These are phyloP conservation scores for Neonectria ditissima DNA, from an alignment of 2,329 filamentous ascomycete species.

Conservation along the genomic window DNA sequence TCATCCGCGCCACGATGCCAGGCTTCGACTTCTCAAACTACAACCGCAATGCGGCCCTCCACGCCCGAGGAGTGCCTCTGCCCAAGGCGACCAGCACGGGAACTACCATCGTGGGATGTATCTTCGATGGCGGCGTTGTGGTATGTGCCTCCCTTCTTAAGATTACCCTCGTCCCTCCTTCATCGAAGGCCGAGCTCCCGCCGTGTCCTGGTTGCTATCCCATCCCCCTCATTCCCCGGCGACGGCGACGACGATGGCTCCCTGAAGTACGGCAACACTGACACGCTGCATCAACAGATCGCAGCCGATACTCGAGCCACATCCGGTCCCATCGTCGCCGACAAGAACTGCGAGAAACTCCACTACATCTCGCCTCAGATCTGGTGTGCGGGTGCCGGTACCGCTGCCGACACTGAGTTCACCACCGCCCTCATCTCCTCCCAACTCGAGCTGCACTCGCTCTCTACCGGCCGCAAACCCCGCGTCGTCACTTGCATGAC, in stretches of 20 bases:
- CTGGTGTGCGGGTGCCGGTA: constrained; percentile 98
- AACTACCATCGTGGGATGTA: constrained; percentile 98
- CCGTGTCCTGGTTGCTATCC: neutral
- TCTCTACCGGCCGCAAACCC: constrained; percentile 95
- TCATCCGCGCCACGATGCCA: constrained; percentile 76
- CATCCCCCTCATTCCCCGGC: constrained; percentile 8
- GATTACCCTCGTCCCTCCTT: neutral
- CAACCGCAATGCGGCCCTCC: constrained; percentile 97
- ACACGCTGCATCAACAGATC: constrained; percentile 69
- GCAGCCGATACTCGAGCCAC: constrained; percentile 98
- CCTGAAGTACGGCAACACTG: constrained; percentile 21
- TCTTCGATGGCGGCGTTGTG: constrained; percentile 96
- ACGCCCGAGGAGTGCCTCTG: constrained; percentile 91
- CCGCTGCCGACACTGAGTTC: constrained; percentile 98
- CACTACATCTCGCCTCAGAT: constrained; percentile 99
- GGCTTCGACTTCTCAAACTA: constrained; percentile 99
- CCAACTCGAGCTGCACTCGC: constrained; percentile 95
- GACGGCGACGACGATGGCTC: constrained; percentile 16
- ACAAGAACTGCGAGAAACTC: constrained; percentile 99
- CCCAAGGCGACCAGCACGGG: constrained; percentile 98
- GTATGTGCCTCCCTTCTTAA: constrained; percentile 61
- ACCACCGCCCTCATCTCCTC: constrained; percentile 98
- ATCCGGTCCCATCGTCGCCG: constrained; percentile 96
- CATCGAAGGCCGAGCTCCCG: neutral
- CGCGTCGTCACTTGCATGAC: constrained; percentile 99